A percentile compares a stretch with the other conserved stretches of the same genome.
Conservation (phyloP, 202 grass and related monocot species). For the Zoysia matrella region DNA sequence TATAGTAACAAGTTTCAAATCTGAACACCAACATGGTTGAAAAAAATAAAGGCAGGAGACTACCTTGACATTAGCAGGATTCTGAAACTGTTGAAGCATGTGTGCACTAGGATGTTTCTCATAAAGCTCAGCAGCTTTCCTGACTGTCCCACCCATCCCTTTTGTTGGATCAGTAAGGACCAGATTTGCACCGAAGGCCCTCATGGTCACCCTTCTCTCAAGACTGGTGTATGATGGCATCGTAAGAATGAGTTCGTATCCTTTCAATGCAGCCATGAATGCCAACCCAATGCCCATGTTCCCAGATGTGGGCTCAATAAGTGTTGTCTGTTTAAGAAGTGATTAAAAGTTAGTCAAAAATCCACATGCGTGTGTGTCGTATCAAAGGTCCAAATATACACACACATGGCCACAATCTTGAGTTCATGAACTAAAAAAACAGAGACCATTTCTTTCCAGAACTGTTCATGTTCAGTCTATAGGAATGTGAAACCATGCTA, state of each 20-base stretch:
- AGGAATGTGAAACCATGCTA: neutral
- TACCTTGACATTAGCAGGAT: constrained; percentile 94
- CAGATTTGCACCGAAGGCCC: constrained; percentile 74
- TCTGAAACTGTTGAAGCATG: constrained; percentile 96
- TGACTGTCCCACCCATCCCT: constrained; percentile 94
- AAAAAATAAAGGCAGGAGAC: constrained; percentile 10
- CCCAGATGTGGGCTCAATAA: constrained; percentile 92
- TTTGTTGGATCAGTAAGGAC: constrained; percentile 86
- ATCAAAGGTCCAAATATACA: neutral
- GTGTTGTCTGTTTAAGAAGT: constrained; percentile 62
- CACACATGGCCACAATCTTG: neutral
- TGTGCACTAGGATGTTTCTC: constrained; percentile 70
- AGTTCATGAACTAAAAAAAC: neutral
- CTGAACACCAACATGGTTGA: neutral
- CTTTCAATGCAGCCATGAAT: constrained; percentile 75
- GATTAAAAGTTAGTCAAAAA: neutral
- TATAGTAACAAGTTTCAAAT: neutral
- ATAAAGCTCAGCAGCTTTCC: constrained; percentile 72
- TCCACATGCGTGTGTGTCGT: neutral
- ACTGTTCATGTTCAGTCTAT: neutral
- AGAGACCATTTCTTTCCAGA: neutral
- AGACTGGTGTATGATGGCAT: constrained; percentile 96
- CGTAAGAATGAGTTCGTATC: constrained; percentile 82
- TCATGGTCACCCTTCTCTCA: constrained; percentile 80
- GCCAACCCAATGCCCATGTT: constrained; percentile 89